Evolutionary conservation across 1,139 yeast species (phyloP), one percentile per base, ranked within the genome.

Genomic region (Magnusiomyces magnusii): DNA sequence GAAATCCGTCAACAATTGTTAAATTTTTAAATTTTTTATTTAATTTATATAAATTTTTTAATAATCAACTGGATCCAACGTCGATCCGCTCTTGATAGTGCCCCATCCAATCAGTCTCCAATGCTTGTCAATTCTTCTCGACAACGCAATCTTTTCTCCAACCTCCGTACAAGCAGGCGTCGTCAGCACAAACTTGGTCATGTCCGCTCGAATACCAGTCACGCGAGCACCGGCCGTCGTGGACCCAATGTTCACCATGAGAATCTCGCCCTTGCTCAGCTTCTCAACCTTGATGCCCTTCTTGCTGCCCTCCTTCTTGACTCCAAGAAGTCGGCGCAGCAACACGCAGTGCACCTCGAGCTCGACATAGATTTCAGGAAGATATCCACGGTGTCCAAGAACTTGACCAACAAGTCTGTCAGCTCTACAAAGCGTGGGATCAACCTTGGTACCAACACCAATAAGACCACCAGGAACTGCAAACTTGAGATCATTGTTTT

Each of bases 81-180:
- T 67, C 56, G 69, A 85, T 77, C 99, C 99, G 78, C 90, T 91
- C 78, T 90, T 89, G 73, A 95, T 93, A 59, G 97, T 90, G 67
- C 99, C 99, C 99, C 99, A 95, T 69, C 99, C 99, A 78, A 95
- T 95, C 75, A 95, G 83, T 82, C 99, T 95, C 97, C 98, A 95
- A 77, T 95, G 99, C 83, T 92, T 93, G 73, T 93, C 99, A 69
- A 95, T 95, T 84, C 99, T 92, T 82, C 99, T 88, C 53, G 97
- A 91, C 71, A 95, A 80, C 57, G 99, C 99, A 76, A 95, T 92
- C 86, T 95, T 92, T 79, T 95, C 99, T 68, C 95, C 89, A 61
- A 93, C 82, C 78, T 92, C 98, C 53, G 99, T 93, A 84, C 99
- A 95, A 54, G 99, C 99, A 60, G 99, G 99, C 55, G 96, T 86